Percentiles rank a stretch among this genome's conserved stretches.
Conservation (phyloP, 2,329 filamentous ascomycete genomes). For the Fusarium praegraminearum region DNA sequence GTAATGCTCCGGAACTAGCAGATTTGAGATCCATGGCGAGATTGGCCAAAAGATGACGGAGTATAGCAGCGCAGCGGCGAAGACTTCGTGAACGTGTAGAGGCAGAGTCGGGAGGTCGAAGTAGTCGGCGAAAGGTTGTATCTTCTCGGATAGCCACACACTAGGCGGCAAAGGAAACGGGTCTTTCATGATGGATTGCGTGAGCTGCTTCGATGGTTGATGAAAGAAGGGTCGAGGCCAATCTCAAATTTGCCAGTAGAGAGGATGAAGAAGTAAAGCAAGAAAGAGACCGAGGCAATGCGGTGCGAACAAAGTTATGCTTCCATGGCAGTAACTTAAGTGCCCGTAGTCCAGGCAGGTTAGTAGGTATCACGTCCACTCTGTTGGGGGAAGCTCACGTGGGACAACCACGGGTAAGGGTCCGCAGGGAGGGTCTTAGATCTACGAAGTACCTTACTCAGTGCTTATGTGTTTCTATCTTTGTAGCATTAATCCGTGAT, state of each 20-base stretch:
- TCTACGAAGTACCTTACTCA: background rate
- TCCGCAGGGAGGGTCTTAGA: conserved; percentile 19
- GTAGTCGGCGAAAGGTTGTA: conserved; percentile 73
- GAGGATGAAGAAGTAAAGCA: conserved; percentile 2
- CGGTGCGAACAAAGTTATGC: background rate
- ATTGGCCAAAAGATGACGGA: conserved; percentile 73
- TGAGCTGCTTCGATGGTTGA: conserved; percentile 1
- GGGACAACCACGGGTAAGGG: conserved; percentile 39
- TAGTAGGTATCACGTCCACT: conserved; percentile 14
- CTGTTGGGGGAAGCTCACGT: conserved; percentile 46
- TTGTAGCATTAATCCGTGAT: conserved; percentile 14
- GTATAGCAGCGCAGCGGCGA: conserved; percentile 75
- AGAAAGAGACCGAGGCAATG: conserved; percentile 20
- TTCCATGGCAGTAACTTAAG: background rate
- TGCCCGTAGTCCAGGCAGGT: background rate
- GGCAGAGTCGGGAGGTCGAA: conserved; percentile 75
- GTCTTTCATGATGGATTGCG: conserved; percentile 70
- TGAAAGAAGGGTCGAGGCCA: background rate
- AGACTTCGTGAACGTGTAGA: conserved; percentile 81
- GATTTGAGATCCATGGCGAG: conserved; percentile 74
- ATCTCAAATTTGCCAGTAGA: background rate
- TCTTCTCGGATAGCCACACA: conserved; percentile 66
- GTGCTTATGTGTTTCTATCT: conserved; percentile 1
- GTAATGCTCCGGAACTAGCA: conserved; percentile 74
- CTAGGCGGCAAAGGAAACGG: conserved; percentile 74